Evolutionary conservation across 768 basidiomycete species (phyloP), one percentile per base, ranked within the genome.

Genomic region (Podaxis sp.): DNA sequence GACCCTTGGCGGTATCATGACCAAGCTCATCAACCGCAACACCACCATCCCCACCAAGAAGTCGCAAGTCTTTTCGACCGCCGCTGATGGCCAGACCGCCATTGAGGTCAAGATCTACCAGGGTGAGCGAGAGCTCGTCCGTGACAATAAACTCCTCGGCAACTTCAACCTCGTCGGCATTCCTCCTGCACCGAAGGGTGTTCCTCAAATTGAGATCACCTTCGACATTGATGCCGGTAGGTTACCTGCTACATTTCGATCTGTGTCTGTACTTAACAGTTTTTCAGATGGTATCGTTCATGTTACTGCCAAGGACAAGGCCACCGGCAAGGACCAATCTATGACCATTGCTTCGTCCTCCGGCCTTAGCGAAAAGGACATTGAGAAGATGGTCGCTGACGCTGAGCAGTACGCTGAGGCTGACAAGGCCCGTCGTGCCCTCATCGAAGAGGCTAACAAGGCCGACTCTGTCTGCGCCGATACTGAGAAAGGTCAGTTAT

Each of bases 41-140:
- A 99, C 97, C 10, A 98, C 97, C 61, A 98, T 98, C 76, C 97
- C 97, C 4, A 98, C 96, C 67, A 99, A 99, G 84, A 99, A 99
- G 85, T 95, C 93, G 0, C 96, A 98, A 74, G 91, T 90, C 47
- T 98, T 99, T 84, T 98, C 96, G 3, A 99, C 97, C 14, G 96
- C 97, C 42, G 96, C 96, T 40, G 97, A 99, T 63, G 96, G 97
- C 55, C 97, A 99, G 77, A 96, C 91, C n/a, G 95, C 96, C 38
- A 98, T 99, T 65, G 95, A 98, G 74, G 96, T 99, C 75, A 98
- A 98, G 87, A 95, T 99, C 67, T 99, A 86, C 83, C 97, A 99
- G 78, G 97, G 97, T 70, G 97, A 99, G 81, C 95, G 97, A 79
- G 97, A 98, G 73, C 87, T 98, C 66, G 95, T 98, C 60, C 83